Conservation (phyloP, 306 rosid genomes). For the Bauhinia variegata region DNA sequence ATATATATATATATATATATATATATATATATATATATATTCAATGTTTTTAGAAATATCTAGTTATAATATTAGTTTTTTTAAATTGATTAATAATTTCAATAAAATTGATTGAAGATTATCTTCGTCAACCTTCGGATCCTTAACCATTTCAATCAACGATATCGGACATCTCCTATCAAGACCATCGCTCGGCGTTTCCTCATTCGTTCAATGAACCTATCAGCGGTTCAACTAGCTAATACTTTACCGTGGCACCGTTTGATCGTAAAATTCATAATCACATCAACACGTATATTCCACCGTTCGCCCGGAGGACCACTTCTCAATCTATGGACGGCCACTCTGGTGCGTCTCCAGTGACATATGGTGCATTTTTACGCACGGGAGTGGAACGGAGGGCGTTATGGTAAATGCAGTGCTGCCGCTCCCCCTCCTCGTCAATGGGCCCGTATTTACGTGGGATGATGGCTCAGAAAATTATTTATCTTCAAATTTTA, state of each 20-base stretch:
- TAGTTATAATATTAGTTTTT: no score
- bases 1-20: no score
- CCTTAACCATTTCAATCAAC: no score
- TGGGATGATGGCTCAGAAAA: neutral
- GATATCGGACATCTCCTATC: no score
- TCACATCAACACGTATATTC: no score
- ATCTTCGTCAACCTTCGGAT: no score
- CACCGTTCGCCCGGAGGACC: neutral
- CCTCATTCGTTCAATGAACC: neutral
- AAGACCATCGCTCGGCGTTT: neutral
- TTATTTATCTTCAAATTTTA: constrained; percentile 9
- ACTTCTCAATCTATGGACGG: neutral
- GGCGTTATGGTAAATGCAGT: neutral
- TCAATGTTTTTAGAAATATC: no score
- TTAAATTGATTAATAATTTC: no score
- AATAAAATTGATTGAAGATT: no score
- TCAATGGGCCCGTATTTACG: constrained; percentile 12
- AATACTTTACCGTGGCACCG: neutral
- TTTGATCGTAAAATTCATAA: no score
- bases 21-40: no score
- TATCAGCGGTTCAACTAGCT: neutral
- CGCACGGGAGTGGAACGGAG: neutral
- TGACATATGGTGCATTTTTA: neutral
- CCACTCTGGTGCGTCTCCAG: constrained; percentile 1
- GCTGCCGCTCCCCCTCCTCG: neutral